These are phyloP conservation scores for Salix arbutifolia DNA, from an alignment of 345 rosid species.

Conservation along the genomic window DNA sequence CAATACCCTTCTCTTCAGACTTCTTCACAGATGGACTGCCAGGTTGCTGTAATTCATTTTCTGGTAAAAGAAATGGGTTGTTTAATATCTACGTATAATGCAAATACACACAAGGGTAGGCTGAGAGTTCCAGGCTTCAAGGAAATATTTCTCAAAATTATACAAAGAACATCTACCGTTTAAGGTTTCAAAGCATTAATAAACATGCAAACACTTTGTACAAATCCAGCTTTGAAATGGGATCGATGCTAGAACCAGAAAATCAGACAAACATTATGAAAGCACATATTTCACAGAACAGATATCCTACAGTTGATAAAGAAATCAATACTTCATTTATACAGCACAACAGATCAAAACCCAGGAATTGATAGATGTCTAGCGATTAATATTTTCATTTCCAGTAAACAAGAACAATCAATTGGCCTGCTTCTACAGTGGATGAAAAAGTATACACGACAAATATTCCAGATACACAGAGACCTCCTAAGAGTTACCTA, in stretches of 20 bases:
- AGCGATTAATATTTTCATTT: background rate
- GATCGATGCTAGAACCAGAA: background rate
- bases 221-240: background rate
- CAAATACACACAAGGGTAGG: background rate
- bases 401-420: background rate
- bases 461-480: background rate
- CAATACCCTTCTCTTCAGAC: slow-evolving; percentile 75
- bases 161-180: background rate
- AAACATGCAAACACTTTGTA: background rate
- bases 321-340: background rate
- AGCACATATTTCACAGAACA: background rate
- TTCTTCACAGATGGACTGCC: slow-evolving; percentile 91
- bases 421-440: background rate
- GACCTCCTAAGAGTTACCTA: background rate
- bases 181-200: background rate
- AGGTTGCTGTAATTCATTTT: slow-evolving; percentile 68
- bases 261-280: background rate
- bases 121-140: background rate
- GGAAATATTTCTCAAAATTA: background rate
- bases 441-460: background rate
- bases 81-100: background rate
- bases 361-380: background rate
- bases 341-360: background rate
- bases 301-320: background rate
- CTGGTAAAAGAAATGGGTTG: slow-evolving; percentile 35